phyloP scores from a whole-genome alignment of 2,329 filamentous ascomycete species.

The Aspergillus jensenii region DNA sequence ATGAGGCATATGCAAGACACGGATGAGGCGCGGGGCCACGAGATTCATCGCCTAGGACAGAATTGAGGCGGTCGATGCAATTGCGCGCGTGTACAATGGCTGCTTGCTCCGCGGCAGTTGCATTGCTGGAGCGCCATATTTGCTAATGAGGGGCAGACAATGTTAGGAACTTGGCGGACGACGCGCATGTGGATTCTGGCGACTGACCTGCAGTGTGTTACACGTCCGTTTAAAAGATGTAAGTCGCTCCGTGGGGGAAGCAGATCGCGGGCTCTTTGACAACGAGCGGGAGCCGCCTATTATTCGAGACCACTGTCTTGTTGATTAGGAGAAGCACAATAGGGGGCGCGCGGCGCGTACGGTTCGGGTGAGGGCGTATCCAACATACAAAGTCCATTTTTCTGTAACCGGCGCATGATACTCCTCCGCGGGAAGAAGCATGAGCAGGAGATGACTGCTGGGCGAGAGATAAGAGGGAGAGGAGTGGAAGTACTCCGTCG shows the following conservation, averaged over 20 bases:
- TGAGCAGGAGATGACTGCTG: conserved; percentile 10
- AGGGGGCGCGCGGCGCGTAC: neutral
- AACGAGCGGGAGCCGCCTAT: conserved; percentile 55
- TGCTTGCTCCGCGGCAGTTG: conserved; percentile 52
- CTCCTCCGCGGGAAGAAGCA: conserved; percentile 17
- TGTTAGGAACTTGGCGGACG: neutral
- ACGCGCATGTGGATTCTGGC: neutral
- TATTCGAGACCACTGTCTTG: conserved; percentile 58
- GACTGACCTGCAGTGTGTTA: conserved; percentile 55
- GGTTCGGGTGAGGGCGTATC: neutral
- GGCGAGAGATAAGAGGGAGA: conserved; percentile 7
- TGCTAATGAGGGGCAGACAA: conserved; percentile 40
- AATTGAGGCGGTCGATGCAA: conserved; percentile 57
- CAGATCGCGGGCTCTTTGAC: conserved; percentile 51
- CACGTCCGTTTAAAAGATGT: conserved; percentile 62
- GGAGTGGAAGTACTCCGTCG: neutral
- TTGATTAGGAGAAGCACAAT: neutral
- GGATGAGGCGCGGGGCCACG: conserved; percentile 85
- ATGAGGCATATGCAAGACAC: conserved; percentile 82
- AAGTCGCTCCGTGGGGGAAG: conserved; percentile 61
- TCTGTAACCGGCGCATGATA: conserved; percentile 32
- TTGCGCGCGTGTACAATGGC: conserved; percentile 51
- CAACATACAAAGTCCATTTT: conserved; percentile 49
- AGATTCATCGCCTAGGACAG: conserved; percentile 83
- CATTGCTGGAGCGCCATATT: conserved; percentile 59